These are phyloP conservation scores for Lactarius quietus DNA, from an alignment of 768 basidiomycete genomes.

Conservation along the genomic window DNA sequence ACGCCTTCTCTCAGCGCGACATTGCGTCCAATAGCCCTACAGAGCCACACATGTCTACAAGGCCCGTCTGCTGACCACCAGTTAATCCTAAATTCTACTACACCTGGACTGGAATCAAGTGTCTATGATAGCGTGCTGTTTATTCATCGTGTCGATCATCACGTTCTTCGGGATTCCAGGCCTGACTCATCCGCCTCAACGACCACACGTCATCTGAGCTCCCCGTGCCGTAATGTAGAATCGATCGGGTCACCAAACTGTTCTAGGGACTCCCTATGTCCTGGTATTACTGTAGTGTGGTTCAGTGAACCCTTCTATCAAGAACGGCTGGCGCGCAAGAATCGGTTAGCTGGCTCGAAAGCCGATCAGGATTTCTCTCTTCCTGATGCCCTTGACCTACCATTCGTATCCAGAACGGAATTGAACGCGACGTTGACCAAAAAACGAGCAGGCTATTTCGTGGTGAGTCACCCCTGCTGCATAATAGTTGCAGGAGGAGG, in stretches of 20 bases:
- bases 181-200: constrained; percentile 53
- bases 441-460: constrained; percentile 50
- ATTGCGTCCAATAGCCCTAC: no score
- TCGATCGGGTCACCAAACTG: constrained; percentile 55
- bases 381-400: constrained; percentile 33
- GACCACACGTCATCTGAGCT: constrained; percentile 54
- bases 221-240: constrained; percentile 49
- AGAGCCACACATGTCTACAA: constrained; percentile 47
- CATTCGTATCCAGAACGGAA: constrained; percentile 46
- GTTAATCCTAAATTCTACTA: constrained; percentile 48
- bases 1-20: not conserved
- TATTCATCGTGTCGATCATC: constrained; percentile 43
- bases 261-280: no score
- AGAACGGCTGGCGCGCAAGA: constrained; percentile 50
- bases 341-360: constrained; percentile 44
- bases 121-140: constrained; percentile 52
- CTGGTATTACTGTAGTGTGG: constrained; percentile 58
- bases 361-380: not conserved
- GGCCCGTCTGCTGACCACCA: constrained; percentile 48
- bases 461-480: constrained; percentile 52
- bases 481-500: no score
- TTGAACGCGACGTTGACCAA: constrained; percentile 50
- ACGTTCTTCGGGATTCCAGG: constrained; percentile 50
- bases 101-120: constrained; percentile 36
- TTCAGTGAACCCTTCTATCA: constrained; percentile 47